Evolutionary conservation across 352 stramenopile genomes (phyloP).

Genomic region (Achlya hypogyna): DNA sequence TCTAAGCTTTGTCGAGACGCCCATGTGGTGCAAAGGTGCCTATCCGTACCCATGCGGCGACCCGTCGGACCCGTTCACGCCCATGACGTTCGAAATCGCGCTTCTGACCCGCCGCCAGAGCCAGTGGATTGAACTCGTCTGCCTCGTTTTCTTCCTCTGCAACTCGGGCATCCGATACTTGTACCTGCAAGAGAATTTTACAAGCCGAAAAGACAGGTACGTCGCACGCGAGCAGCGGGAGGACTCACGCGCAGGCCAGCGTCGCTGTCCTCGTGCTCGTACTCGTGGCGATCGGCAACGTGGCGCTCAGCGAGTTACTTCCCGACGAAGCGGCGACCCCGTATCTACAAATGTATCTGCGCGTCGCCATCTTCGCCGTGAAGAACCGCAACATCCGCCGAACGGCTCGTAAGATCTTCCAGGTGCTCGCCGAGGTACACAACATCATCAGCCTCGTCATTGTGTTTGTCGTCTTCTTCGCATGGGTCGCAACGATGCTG

Average conservation of each 20-base stretch:
- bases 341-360: conserved; percentile 2
- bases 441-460: conserved; percentile 26
- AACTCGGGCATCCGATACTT: conserved; percentile 50
- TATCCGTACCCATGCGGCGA: conserved; percentile 20
- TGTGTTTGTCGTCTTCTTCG: conserved; percentile 49
- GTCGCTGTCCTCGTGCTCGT: conserved; percentile 10
- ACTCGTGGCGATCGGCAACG: background rate
- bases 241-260: background rate
- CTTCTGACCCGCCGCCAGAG: conserved; percentile 27
- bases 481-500: conserved; percentile 45
- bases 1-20: conserved; percentile 47
- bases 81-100: conserved; percentile 42
- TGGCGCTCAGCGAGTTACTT: background rate
- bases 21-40: conserved; percentile 42
- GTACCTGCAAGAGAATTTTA: conserved; percentile 51
- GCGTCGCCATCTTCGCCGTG: conserved; percentile 15
- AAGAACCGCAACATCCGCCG: conserved; percentile 20
- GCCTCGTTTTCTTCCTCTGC: conserved; percentile 31
- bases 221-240: background rate
- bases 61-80: conserved; percentile 22
- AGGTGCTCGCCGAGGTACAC: conserved; percentile 13
- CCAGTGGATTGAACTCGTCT: conserved; percentile 35
- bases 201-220: conserved; percentile 23
- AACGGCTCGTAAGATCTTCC: conserved; percentile 11
- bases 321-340: background rate